Percentiles rank a stretch among this genome's conserved stretches.
phyloP scores from a whole-genome alignment of 352 stramenopile species.

The Phytophthora chlamydospora region DNA sequence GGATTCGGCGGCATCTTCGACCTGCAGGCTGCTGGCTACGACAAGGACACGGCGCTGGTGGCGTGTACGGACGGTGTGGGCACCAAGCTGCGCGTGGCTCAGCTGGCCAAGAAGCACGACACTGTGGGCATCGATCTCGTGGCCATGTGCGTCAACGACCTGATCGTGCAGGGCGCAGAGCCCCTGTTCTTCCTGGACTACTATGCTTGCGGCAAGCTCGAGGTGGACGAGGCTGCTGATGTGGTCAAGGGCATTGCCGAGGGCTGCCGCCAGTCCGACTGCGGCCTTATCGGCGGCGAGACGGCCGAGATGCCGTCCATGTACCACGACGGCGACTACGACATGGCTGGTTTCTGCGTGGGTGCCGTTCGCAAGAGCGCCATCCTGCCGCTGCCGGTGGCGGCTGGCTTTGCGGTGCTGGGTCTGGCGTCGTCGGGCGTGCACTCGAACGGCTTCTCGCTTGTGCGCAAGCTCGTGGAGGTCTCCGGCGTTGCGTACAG shows the following conservation, averaged over 20 bases:
- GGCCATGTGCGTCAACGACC: constrained; percentile 99
- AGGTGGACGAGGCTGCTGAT: constrained; percentile 93
- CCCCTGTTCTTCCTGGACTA: constrained; percentile 99
- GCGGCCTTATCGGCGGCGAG: constrained; percentile 96
- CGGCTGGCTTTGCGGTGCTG: constrained; percentile 93
- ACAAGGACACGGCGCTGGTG: constrained; percentile 97
- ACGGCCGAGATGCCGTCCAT: constrained; percentile 99
- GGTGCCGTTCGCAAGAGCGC: constrained; percentile 93
- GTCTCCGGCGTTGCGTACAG: constrained; percentile 87
- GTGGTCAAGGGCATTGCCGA: constrained; percentile 98
- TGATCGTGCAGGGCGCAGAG: constrained; percentile 99
- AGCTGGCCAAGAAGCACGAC: constrained; percentile 92
- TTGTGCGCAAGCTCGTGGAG: constrained; percentile 97
- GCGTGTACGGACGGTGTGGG: constrained; percentile 98
- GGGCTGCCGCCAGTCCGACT: constrained; percentile 95
- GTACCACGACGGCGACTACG: constrained; percentile 98
- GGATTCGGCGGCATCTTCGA: constrained; percentile 99
- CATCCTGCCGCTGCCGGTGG: constrained; percentile 89
- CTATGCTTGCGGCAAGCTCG: constrained; percentile 97
- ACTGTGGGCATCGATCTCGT: constrained; percentile 98
- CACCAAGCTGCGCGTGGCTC: constrained; percentile 96
- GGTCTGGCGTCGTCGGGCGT: constrained; percentile 96
- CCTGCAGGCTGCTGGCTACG: constrained; percentile 96
- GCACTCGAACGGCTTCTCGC: constrained; percentile 99
- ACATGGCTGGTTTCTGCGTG: constrained; percentile 98